phyloP scores from a whole-genome alignment of 495 filamentous ascomycete species.

The Cudoniella acicularis region DNA sequence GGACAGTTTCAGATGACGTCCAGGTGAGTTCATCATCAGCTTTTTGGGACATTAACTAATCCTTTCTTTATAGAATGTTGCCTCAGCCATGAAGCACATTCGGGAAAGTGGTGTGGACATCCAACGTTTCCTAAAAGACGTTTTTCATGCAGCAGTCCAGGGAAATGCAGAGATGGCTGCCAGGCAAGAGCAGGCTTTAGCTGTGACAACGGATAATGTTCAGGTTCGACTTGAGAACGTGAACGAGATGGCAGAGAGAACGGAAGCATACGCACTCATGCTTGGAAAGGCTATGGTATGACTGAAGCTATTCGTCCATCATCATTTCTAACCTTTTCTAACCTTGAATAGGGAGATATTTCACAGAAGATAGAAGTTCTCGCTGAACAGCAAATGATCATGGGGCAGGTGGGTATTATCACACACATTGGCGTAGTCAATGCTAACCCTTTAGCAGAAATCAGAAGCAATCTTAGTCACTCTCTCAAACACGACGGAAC shows the following conservation, averaged over 20 bases:
- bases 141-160: constrained; percentile 10
- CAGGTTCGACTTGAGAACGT: constrained; percentile 5
- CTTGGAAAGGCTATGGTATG: neutral
- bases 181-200: constrained; percentile 11
- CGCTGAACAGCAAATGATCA: neutral
- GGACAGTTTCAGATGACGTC: neutral
- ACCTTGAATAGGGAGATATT: constrained; percentile 4
- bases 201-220: constrained; percentile 2
- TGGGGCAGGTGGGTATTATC: neutral
- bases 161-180: constrained; percentile 17
- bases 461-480: neutral
- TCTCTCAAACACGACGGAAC: constrained; percentile 14
- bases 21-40: constrained; percentile 6
- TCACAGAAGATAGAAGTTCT: neutral
- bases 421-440: neutral
- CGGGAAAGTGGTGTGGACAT: constrained; percentile 4
- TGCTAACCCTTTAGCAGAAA: constrained; percentile 1
- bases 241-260: constrained; percentile 3
- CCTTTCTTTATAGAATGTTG: no score
- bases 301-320: neutral
- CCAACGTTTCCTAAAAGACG: constrained; percentile 6
- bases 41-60: neutral
- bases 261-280: neutral
- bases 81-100: constrained; percentile 3
- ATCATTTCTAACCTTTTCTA: neutral